Percentiles rank a stretch among this genome's conserved stretches.
Evolutionary conservation across 2,329 filamentous ascomycete species (phyloP).

Genomic region (Penicillium verrucosum): DNA sequence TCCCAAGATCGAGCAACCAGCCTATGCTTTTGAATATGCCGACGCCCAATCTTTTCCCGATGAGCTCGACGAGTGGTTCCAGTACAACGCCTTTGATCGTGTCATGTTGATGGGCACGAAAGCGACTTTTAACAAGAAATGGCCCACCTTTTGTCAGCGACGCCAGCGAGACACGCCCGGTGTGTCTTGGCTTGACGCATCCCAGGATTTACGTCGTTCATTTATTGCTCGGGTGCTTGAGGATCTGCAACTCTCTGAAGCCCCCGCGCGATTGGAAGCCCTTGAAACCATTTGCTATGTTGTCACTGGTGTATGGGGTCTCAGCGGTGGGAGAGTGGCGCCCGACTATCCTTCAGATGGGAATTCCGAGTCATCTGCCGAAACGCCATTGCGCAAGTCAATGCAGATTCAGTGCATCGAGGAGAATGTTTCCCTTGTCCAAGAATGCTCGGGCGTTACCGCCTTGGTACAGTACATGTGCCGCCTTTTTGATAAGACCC

Average conservation of each 20-base stretch:
- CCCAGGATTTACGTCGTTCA: conserved; percentile 48
- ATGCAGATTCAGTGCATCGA: conserved; percentile 50
- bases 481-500: conserved; percentile 39
- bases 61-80: conserved; percentile 97
- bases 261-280: conserved; percentile 43
- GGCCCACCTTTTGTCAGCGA: conserved; percentile 55
- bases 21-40: conserved; percentile 82
- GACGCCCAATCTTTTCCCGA: conserved; percentile 73
- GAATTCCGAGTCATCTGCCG: conserved; percentile 38
- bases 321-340: conserved; percentile 55
- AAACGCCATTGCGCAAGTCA: conserved; percentile 47
- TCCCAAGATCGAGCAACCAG: conserved; percentile 63
- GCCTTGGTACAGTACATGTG: conserved; percentile 39
- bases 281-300: conserved; percentile 51
- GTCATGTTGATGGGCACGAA: conserved; percentile 72
- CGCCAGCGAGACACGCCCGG: conserved; percentile 36
- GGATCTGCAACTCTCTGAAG: conserved; percentile 38
- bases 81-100: conserved; percentile 83
- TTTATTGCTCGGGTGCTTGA: conserved; percentile 42
- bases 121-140: conserved; percentile 72
- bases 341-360: conserved; percentile 32
- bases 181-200: conserved; percentile 64
- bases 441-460: conserved; percentile 36
- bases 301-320: conserved; percentile 66
- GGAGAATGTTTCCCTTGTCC: conserved; percentile 39